Conservation (phyloP, 768 basidiomycete genomes). For the Exsudoporus frostii region DNA sequence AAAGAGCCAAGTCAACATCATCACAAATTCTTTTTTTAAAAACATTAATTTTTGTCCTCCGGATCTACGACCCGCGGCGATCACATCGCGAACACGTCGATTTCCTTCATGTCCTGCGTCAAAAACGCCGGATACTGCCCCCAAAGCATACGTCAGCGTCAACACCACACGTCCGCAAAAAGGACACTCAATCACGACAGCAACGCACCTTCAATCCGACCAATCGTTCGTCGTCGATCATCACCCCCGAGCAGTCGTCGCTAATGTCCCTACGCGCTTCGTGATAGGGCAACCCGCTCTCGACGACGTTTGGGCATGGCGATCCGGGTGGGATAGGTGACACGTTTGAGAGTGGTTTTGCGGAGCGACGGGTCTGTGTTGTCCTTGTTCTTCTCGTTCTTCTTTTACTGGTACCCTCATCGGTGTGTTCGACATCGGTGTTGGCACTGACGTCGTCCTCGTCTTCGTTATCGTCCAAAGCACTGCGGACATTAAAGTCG, state of each 20-base stretch:
- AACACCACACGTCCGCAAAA: background rate
- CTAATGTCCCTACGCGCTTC: conserved; percentile 20
- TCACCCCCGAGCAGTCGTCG: conserved; percentile 35
- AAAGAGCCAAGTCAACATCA: background rate
- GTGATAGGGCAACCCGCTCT: conserved; percentile 33
- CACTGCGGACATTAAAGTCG: conserved; percentile 30
- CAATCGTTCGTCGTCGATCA: no score
- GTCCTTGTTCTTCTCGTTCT: background rate
- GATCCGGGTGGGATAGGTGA: no score
- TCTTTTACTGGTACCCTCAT: background rate
- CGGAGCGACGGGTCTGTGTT: no score
- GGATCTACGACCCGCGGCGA: background rate
- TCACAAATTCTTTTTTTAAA: background rate
- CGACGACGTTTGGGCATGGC: conserved; percentile 18
- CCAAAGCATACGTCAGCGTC: background rate
- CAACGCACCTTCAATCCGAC: conserved; percentile 38
- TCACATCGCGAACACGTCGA: conserved; percentile 34
- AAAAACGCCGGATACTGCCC: no score
- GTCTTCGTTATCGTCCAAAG: background rate
- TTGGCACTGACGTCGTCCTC: no score
- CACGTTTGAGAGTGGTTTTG: no score
- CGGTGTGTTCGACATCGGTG: background rate
- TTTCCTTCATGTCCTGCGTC: no score
- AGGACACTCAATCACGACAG: no score
- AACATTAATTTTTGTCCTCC: background rate